Evolutionary conservation across 306 rosid genomes (phyloP), one percentile per base, ranked within the genome.

Genomic region (Albizia julibrissin): DNA sequence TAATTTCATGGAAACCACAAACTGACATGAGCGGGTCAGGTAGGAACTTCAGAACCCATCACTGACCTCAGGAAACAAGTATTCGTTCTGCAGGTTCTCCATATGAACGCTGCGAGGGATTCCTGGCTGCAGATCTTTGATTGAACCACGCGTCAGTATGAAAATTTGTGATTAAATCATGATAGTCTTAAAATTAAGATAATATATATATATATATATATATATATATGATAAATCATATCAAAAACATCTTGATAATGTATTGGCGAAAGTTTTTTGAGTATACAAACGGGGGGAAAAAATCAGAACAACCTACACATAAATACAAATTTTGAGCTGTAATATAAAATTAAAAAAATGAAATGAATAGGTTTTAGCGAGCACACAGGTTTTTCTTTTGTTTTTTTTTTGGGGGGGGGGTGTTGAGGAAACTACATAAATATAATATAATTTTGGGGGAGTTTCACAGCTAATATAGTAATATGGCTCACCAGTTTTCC

Each of bases 51-150:
- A 79, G 68, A 79, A 70, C 59, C 37, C 47, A 61, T 43, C 58
- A 72, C 87, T 72, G 40, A 85, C 94, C 94, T 91, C 92, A 10
- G 94, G 94, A 83, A 91, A 89, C 72, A 91, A 74, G 72, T 91
- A 91, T 85, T 79, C 91, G 49, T 50, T 84, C 73, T 78, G 89
- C 84, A 92, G 84, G 76, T 79, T 90, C 84, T 92, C 94, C 92
- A 92, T 82, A 78, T 90, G 87, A 65, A 58, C 74, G 81, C 89
- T 90, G 79, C 97, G 92, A 5, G 79, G 80, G 56, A 87, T 87
- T 80, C 84, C 80, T 7, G 92, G 87, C 58, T 79, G 82, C 12
- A 75, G 73, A 81, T 84, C 92, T 91, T 80, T 43, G 54, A 46
- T 33, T 19, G 39, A 27, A 59, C 43, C 16, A 50, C 69, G 33